Base-by-base conservation (phyloP, 441 rosid species). In the Adansonia madagascariensis region DNA sequence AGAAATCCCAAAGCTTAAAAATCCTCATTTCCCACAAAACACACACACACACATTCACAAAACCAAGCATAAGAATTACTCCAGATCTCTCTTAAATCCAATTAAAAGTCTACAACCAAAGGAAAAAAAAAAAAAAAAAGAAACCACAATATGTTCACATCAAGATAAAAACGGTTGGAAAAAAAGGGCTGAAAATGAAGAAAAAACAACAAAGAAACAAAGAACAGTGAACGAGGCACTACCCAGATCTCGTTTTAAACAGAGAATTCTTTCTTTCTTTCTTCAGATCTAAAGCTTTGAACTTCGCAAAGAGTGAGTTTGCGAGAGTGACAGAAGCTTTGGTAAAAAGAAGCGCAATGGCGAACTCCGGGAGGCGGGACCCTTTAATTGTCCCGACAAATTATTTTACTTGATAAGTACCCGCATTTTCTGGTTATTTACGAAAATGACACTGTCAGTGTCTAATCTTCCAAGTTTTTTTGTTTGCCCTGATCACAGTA, bases 251-350 rank as follows among this genome's bases (percentile, higher is more conserved):
- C 63, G 6, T 12, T 63, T 75, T 18, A 41, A 75, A 62, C 50
- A 53, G 31, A 75, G 4, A 39, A 8, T 47, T 49, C 71, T 17
- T 15, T 75, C 17, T 5, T 27, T 53, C 64, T 50, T 6, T n/a
- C 46, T 65, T 75, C 71, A 75, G 78, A 75, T 75, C 78, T 52
- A 35, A 47, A 52, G 78, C 50, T 75, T 75, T 52, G 71, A 31
- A 35, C 15, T 35, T 11, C 50, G 50, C 70, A 31, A 62, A 62
- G 62, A 63, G 6, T 20, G 49, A 27, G 62, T 17, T 35, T 71
- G 62, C 53, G 77, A 27, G 62, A 75, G 71, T 75, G 63, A 75
- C 71, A 62, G 71, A 50, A 75, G 71, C 62, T 22, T 11, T 0
- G 20, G 6, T 8, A 47, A n/a, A 62, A 62, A 31, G 59, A 31